Base-by-base conservation (phyloP, 2,329 filamentous ascomycete species). In the Alternaria arbusti region DNA sequence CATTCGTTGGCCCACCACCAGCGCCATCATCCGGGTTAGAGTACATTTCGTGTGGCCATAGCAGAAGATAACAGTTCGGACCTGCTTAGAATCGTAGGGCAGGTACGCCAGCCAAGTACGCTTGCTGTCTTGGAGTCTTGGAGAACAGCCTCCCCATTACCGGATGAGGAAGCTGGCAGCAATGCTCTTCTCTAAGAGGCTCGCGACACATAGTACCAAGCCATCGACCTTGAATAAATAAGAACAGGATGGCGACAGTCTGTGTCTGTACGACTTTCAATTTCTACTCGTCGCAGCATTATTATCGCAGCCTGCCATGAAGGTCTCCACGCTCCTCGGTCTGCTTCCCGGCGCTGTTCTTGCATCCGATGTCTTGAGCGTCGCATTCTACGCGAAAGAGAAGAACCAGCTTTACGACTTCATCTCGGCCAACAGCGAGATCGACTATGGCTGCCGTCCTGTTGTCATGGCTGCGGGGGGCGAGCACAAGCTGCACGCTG, bases 371-470 rank as follows among this genome's bases (percentile, higher is more conserved):
- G 64, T 72, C 30, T 60, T 76, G 58, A 73, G 68, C 59, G 74
- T 77, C 32, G 71, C 74, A 8, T 72, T 77, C 56, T 67, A 67
- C 57, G 66, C 74, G 1, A 73, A 83, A 45, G 74, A 77, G 54
- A 72, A 70, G 57, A 72, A 51, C 3, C 62, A 75, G 22, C 62
- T 78, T 8, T 66, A 70, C 25, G 61, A 73, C 28, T 75, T 77
- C 59, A 74, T 78, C 54, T 71, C 72, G 6, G 63, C 66, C 28
- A 77, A 78, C 52, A 65, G 58, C 52, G 68, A 76, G 10, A 70
- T 78, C 43, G 76, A 78, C 58, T 78, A 75, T 73, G 77, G 77
- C 60, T 79, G 77, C 66, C 65, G 70, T n/a, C 71, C 77, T 3
- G 70, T 73, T 6, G 72, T 75, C 20, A 62, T 72, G 59, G 71